Evolutionary conservation across 306 rosid genomes (phyloP), one percentile per base, ranked within the genome.

Genomic region (Vigna radiata): DNA sequence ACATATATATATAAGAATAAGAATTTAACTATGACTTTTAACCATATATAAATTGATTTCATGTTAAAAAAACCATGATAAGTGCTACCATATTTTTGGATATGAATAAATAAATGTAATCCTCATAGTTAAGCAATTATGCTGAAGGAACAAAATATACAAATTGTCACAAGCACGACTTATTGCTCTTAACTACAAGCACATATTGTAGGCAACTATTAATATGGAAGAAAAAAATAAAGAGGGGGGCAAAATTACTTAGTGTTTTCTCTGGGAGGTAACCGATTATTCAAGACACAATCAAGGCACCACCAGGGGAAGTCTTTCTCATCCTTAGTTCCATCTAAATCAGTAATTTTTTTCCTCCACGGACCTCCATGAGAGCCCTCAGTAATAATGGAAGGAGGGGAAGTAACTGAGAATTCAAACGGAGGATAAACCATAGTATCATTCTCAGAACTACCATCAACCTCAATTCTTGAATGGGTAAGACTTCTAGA

Each of bases 361-460:
- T 90, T 96, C 52, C 99, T 91, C 99, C 99, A 96, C 2, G 97
- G 98, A 65, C 97, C 99, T 75, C 99, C 99, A 44, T 96, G 91
- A 61, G 87, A 77, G 72, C 99, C 98, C 93, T 96, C 99, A 0
- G 98, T 91, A 68, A 96, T 87, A 73, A 96, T 85, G 56, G 99
- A 96, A 70, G 99, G 98, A 81, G 97, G 88, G 75, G 96, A 91
- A 56, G 75, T 81, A 43, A 79, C 86, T 73, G 99, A 90, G 90
- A 96, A 96, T 83, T 92, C 93, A 75, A 96, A 96, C 12, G 99
- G 99, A 68, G 97, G 98, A 86, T 91, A 89, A 70, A 96, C 93
- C 87, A 86, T 79, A 48, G 93, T 84, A 73, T 96, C 99, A 77
- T 93, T 91, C 76, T 96, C 99, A 14, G 86, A 68, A 86, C 71